phyloP scores from a whole-genome alignment of 306 rosid genomes.

The Echinosophora koreensis region DNA sequence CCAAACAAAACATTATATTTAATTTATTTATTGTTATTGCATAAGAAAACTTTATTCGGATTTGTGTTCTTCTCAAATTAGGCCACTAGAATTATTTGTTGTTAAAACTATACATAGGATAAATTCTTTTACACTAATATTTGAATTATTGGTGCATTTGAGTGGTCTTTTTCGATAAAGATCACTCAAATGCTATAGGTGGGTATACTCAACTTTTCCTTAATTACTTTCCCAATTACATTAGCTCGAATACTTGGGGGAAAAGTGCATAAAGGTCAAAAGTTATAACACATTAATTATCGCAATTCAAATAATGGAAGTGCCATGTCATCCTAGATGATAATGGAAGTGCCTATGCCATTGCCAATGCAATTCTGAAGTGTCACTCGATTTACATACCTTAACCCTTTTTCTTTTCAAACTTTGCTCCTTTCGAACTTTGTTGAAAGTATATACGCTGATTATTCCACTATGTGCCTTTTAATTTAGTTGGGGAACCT shows the following conservation, averaged over 20 bases:
- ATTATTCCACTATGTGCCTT: slow-evolving; percentile 25
- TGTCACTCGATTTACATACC: not conserved
- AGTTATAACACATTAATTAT: not conserved
- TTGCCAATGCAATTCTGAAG: slow-evolving; percentile 13
- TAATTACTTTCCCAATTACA: not conserved
- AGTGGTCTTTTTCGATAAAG: too few species aligned
- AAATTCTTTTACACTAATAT: too few species aligned
- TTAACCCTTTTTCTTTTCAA: slow-evolving; percentile 4
- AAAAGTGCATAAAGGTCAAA: slow-evolving; percentile 2
- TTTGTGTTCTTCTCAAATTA: too few species aligned
- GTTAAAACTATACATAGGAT: too few species aligned
- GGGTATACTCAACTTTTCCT: not conserved
- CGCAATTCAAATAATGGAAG: too few species aligned
- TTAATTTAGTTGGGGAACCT: not conserved
- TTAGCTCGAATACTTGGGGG: not conserved
- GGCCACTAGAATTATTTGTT: too few species aligned
- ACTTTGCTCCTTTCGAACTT: slow-evolving; percentile 14
- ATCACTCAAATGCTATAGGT: not conserved
- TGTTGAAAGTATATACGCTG: slow-evolving; percentile 3
- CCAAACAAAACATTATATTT: too few species aligned
- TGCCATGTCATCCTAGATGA: slow-evolving; percentile 9
- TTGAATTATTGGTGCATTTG: too few species aligned
- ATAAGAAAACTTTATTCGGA: too few species aligned
- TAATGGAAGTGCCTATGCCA: not conserved
- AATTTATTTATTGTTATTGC: too few species aligned